Conservation (phyloP, 495 filamentous ascomycete genomes). For the Penicillium canescens region DNA sequence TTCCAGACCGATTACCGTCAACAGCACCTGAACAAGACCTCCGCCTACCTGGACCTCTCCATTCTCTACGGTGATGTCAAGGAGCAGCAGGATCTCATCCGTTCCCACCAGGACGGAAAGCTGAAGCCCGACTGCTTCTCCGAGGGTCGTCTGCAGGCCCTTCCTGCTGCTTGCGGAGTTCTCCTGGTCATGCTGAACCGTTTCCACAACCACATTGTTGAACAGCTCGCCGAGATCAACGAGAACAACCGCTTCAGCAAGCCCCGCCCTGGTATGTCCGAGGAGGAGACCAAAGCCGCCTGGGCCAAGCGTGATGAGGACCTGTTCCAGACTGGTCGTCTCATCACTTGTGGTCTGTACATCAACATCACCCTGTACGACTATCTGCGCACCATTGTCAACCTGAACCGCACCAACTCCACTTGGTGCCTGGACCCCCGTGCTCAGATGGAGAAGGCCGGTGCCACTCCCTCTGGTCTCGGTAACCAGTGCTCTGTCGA, state of each 20-base stretch:
- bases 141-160: constrained; percentile 54
- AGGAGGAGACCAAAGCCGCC: constrained; percentile 54
- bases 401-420: constrained; percentile 72
- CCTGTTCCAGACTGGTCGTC: constrained; percentile 77
- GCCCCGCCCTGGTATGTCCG: constrained; percentile 46
- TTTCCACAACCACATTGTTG: constrained; percentile 80
- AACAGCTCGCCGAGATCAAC: constrained; percentile 68
- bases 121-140: constrained; percentile 60
- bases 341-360: constrained; percentile 80
- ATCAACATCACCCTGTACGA: constrained; percentile 83
- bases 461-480: constrained; percentile 62
- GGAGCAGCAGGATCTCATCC: constrained; percentile 57
- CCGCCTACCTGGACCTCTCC: constrained; percentile 59
- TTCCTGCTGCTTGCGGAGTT: constrained; percentile 57
- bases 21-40: constrained; percentile 55
- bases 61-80: constrained; percentile 58
- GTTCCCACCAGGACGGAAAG: constrained; percentile 57
- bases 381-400: constrained; percentile 83
- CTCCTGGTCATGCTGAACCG: constrained; percentile 58
- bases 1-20: constrained; percentile 60
- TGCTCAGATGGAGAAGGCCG: constrained; percentile 47
- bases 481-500: constrained; percentile 73
- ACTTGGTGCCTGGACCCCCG: constrained; percentile 70
- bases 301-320: constrained; percentile 79
- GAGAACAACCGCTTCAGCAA: constrained; percentile 70